phyloP scores from a whole-genome alignment of 148 eudicot species.

The Gaultheria prostrata region DNA sequence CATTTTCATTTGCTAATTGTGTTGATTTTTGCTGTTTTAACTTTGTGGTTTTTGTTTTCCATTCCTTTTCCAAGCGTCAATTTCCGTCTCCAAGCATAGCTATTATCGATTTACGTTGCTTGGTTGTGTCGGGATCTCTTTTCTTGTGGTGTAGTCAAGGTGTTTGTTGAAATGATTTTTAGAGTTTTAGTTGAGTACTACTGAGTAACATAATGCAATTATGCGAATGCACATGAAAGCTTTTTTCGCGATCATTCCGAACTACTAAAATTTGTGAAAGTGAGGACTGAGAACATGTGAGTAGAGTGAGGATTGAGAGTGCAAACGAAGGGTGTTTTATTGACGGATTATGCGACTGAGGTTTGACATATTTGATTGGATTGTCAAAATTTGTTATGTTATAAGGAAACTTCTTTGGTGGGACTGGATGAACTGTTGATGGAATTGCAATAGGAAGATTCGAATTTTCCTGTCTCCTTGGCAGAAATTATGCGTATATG shows the following conservation, averaged over 20 bases:
- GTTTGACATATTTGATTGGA: neutral
- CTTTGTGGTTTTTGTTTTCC: neutral
- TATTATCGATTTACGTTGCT: neutral
- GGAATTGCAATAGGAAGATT: neutral
- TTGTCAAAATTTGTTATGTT: neutral
- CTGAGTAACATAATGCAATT: no score
- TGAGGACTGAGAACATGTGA: no score
- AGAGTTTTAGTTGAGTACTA: no score
- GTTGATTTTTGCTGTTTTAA: neutral
- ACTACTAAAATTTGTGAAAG: no score
- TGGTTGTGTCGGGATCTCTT: neutral
- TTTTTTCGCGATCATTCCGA: no score
- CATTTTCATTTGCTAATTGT: neutral
- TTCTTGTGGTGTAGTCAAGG: neutral
- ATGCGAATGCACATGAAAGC: no score
- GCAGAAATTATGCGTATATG: neutral
- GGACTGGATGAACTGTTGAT: neutral
- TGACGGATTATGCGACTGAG: no score
- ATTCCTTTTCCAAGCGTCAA: neutral
- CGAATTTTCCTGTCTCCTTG: neutral
- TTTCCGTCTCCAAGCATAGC: neutral
- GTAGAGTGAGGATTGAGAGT: no score
- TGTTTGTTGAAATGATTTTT: slow-evolving; percentile 15
- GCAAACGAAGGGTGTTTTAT: no score
- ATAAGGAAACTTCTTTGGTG: neutral